These are phyloP conservation scores for Russula ochroleuca DNA, from an alignment of 768 basidiomycete species.

Conservation along the genomic window DNA sequence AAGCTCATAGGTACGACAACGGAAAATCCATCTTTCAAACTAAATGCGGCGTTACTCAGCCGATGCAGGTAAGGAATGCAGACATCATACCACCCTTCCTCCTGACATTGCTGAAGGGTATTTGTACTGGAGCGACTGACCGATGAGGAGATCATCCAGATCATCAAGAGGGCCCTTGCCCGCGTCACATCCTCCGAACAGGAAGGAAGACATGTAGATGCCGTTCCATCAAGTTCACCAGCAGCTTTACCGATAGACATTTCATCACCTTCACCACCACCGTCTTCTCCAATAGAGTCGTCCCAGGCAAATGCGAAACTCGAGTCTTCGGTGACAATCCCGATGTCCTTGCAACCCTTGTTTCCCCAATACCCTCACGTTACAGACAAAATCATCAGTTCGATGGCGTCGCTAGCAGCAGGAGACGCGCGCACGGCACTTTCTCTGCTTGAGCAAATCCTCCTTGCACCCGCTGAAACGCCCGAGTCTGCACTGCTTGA, in stretches of 20 bases:
- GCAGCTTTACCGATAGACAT: not conserved
- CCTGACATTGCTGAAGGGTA: slow-evolving; percentile 44
- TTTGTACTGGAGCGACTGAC: slow-evolving; percentile 68
- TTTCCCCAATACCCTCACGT: slow-evolving; percentile 39
- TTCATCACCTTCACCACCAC: slow-evolving; percentile 3
- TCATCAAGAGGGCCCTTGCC: slow-evolving; percentile 52
- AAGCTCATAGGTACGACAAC: slow-evolving; percentile 81
- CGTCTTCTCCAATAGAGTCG: slow-evolving; percentile 11
- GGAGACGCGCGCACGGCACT: slow-evolving; percentile 79
- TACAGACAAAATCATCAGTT: slow-evolving; percentile 44
- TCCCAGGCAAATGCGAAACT: slow-evolving; percentile 16
- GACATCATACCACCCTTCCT: not conserved
- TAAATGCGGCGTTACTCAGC: slow-evolving; percentile 69
- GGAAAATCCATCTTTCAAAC: slow-evolving; percentile 84
- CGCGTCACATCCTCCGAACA: slow-evolving; percentile 29
- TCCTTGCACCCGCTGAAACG: slow-evolving; percentile 42
- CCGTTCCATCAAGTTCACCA: not conserved
- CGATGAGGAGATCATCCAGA: slow-evolving; percentile 55
- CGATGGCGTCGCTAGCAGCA: slow-evolving; percentile 50
- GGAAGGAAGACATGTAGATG: not conserved
- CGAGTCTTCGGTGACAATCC: not conserved
- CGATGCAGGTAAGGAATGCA: slow-evolving; percentile 59
- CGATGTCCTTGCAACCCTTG: not conserved
- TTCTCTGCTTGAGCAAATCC: slow-evolving; percentile 71
- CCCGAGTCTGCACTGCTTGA: slow-evolving; percentile 49